Evolutionary conservation across 2,329 filamentous ascomycete species (phyloP), one percentile per base, ranked within the genome.

Genomic region (Xylariaceae sp.): DNA sequence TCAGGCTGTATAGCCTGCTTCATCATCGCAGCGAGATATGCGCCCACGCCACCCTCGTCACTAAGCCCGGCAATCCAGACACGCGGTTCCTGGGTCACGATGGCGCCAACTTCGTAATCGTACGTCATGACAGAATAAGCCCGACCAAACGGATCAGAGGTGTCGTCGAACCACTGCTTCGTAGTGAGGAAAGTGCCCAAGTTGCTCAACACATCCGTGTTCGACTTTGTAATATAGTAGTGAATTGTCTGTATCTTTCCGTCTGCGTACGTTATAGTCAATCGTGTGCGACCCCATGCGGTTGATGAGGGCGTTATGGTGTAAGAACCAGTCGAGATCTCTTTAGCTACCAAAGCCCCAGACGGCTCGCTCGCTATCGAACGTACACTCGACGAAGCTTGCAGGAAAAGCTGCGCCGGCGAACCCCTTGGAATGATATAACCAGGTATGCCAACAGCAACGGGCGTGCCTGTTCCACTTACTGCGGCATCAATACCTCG

Each of bases 1-100:
- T 74, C 66, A 0, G 81, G 80, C 32, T 78, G 77, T 6, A 75
- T 64, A 1, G 73, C 72, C 53, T 82, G 77, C 66, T 85, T 84
- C 68, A 80, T 74, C 1, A 74, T 68, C 0, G 78, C 76, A 0
- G 80, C 78, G 0, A 83, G 72, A 56, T 76, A 83, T 0, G 80
- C 76, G 1, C 80, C 80, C 0, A 78, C 77, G 1, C 81, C 81
- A 0, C 72, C 81, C 66, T 85, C 81, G 53, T 84, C 81, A 51
- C 79, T 83, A 0, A 85, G 70, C 0, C 81, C 81, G 0, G 80
- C 74, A 4, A 84, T 76, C 81, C 81, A 84, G 6, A 75, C 80
- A 1, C 81, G 73, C 1, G 70, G 53, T 32, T 79, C 76, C 47
- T 78, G 76, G 29, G 68, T 65, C 2, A 79, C 75, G 21, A 73